phyloP scores from a whole-genome alignment of 352 stramenopile species.

The Globisporangium yorkense region DNA sequence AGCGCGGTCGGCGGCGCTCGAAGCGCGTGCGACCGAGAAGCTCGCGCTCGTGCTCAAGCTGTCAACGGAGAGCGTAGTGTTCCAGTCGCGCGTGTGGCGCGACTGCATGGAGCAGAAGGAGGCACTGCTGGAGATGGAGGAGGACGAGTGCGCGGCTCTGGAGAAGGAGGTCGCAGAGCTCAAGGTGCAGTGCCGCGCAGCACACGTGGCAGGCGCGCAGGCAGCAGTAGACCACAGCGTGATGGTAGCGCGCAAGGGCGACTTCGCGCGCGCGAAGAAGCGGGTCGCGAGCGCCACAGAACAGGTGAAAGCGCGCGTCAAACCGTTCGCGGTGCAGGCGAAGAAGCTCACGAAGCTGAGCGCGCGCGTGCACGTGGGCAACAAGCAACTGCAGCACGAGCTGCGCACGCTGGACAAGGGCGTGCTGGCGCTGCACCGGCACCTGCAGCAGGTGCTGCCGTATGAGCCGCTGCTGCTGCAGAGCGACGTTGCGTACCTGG shows the following conservation, averaged over 20 bases:
- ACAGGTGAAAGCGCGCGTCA: slow-evolving; percentile 44
- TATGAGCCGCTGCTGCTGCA: slow-evolving; percentile 52
- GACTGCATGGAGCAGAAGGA: slow-evolving; percentile 51
- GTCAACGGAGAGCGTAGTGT: slow-evolving; percentile 40
- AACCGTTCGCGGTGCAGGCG: slow-evolving; percentile 54
- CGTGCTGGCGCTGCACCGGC: slow-evolving; percentile 31
- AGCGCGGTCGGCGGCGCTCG: slow-evolving; percentile 14
- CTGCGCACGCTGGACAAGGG: slow-evolving; percentile 28
- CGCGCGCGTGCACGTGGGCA: slow-evolving; percentile 35
- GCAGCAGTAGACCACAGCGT: slow-evolving; percentile 29
- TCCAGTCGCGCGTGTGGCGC: slow-evolving; percentile 64
- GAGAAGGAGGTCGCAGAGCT: slow-evolving; percentile 48
- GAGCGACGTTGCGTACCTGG: slow-evolving; percentile 35
- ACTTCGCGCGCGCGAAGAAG: slow-evolving; percentile 23
- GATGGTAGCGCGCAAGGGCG: slow-evolving; percentile 28
- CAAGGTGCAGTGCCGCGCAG: slow-evolving; percentile 31
- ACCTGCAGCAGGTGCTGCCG: slow-evolving; percentile 34
- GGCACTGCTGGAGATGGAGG: slow-evolving; percentile 34
- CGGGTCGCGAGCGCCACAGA: slow-evolving; percentile 17
- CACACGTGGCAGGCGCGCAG: slow-evolving; percentile 30
- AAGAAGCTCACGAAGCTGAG: slow-evolving; percentile 54
- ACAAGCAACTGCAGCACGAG: slow-evolving; percentile 52
- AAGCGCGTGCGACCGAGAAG: slow-evolving; percentile 25
- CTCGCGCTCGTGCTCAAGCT: slow-evolving; percentile 21
- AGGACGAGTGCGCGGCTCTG: slow-evolving; percentile 29